Evolutionary conservation across 208 protist species (phyloP).

Genomic region (Porcisia hertigi): DNA sequence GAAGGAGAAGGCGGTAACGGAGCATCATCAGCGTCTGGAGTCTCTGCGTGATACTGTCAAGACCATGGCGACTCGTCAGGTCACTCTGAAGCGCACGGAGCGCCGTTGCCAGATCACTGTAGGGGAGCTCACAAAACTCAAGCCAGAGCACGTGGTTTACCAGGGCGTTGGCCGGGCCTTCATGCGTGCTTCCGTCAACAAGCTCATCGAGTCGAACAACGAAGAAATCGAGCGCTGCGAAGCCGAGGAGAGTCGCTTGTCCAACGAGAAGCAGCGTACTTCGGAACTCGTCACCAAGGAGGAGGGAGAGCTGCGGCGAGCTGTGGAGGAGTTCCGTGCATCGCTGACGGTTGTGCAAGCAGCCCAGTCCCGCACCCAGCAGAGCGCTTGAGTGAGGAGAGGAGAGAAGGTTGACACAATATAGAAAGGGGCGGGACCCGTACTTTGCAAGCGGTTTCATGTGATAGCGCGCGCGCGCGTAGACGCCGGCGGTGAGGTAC

Average conservation of each 20-base stretch:
- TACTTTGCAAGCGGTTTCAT: not conserved
- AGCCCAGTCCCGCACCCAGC: slow-evolving; percentile 24
- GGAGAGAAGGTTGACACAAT: not conserved
- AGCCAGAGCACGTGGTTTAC: slow-evolving; percentile 74
- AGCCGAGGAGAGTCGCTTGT: slow-evolving; percentile 75
- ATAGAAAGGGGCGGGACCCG: not conserved
- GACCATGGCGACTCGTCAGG: slow-evolving; percentile 83
- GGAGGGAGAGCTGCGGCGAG: slow-evolving; percentile 68
- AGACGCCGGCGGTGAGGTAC: not conserved
- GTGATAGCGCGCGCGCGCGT: not conserved
- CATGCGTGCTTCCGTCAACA: slow-evolving; percentile 60
- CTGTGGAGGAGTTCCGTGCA: slow-evolving; percentile 61
- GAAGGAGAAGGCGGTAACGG: slow-evolving; percentile 82
- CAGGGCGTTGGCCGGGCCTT: slow-evolving; percentile 84
- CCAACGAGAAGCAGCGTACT: slow-evolving; percentile 81
- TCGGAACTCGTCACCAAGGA: slow-evolving; percentile 74
- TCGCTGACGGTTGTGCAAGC: slow-evolving; percentile 62
- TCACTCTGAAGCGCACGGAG: slow-evolving; percentile 57
- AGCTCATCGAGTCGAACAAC: slow-evolving; percentile 69
- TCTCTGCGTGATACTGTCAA: slow-evolving; percentile 72
- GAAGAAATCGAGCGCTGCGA: slow-evolving; percentile 71
- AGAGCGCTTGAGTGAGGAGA: slow-evolving; percentile 15
- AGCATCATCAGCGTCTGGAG: slow-evolving; percentile 86
- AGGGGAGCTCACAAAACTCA: slow-evolving; percentile 69
- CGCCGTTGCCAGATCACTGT: slow-evolving; percentile 84